phyloP scores from a whole-genome alignment of 2,329 filamentous ascomycete genomes.

The Aspergillus pseudoviridinutans region DNA sequence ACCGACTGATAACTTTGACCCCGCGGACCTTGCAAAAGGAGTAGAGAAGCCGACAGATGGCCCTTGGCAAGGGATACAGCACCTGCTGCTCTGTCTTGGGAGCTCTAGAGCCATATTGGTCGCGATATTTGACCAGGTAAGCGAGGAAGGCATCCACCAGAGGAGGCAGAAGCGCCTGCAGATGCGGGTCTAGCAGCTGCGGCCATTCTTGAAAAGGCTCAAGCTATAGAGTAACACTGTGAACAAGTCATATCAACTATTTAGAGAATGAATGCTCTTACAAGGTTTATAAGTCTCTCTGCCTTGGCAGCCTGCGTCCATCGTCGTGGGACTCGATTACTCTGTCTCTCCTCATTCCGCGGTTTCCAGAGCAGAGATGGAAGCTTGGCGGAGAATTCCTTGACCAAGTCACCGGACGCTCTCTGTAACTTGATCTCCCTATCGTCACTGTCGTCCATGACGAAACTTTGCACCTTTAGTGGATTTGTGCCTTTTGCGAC shows the following conservation, averaged over 20 bases:
- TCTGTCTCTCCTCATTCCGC: conserved; percentile 17
- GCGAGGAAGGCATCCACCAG: conserved; percentile 73
- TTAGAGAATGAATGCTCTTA: conserved; percentile 23
- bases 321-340: conserved; percentile 31
- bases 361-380: conserved; percentile 41
- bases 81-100: conserved; percentile 35
- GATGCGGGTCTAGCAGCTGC: conserved; percentile 81
- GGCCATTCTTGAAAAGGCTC: conserved; percentile 94
- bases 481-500: conserved; percentile 4
- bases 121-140: conserved; percentile 49
- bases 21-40: conserved; percentile 92
- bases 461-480: background rate
- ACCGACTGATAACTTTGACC: conserved; percentile 85
- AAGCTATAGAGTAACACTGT: conserved; percentile 44
- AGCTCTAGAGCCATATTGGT: conserved; percentile 34
- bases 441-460: conserved; percentile 45
- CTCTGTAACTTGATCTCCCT: conserved; percentile 46
- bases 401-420: conserved; percentile 41
- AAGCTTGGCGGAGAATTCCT: conserved; percentile 40
- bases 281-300: conserved; percentile 37
- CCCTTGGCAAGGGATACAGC: conserved; percentile 56
- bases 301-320: conserved; percentile 37
- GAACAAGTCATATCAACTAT: conserved; percentile 5
- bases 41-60: conserved; percentile 77
- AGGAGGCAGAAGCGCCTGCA: conserved; percentile 69